Evolutionary conservation across 495 filamentous ascomycete genomes (phyloP).

Genomic region (Glutinoglossum americanum): DNA sequence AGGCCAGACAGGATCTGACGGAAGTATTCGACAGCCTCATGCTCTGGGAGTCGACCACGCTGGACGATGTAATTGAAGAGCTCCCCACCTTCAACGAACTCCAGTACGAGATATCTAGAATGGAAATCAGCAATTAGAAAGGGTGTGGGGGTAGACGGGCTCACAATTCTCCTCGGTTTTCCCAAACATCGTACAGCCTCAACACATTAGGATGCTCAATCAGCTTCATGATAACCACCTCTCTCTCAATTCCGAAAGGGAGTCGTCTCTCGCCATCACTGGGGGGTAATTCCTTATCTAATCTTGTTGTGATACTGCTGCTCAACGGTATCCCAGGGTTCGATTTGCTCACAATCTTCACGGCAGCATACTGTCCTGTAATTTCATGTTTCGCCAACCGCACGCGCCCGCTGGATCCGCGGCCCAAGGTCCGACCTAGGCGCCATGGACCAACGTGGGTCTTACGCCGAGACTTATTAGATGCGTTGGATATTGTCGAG

Average conservation of each 20-base stretch:
- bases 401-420: conserved; percentile 68
- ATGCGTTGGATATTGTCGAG: conserved; percentile 41
- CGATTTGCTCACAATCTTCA: conserved; percentile 81
- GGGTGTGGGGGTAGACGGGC: conserved; percentile 10
- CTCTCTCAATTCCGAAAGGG: conserved; percentile 71
- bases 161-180: conserved; percentile 82
- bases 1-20: conserved; percentile 85
- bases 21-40: conserved; percentile 64
- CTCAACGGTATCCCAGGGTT: conserved; percentile 31
- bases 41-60: conserved; percentile 45
- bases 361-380: conserved; percentile 57
- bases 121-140: conserved; percentile 10
- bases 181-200: conserved; percentile 85
- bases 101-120: conserved; percentile 79
- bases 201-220: conserved; percentile 88
- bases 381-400: conserved; percentile 54
- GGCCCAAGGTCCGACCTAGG: conserved; percentile 65
- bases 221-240: conserved; percentile 89
- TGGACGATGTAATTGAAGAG: conserved; percentile 62
- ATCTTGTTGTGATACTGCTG: conserved; percentile 52
- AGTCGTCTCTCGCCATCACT: conserved; percentile 37
- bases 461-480: conserved; percentile 41
- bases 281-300: conserved; percentile 30
- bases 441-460: conserved; percentile 78
- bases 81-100: conserved; percentile 81